Evolutionary conservation across 2,329 filamentous ascomycete genomes (phyloP).

Genomic region (Drechslerella coelobrocha): DNA sequence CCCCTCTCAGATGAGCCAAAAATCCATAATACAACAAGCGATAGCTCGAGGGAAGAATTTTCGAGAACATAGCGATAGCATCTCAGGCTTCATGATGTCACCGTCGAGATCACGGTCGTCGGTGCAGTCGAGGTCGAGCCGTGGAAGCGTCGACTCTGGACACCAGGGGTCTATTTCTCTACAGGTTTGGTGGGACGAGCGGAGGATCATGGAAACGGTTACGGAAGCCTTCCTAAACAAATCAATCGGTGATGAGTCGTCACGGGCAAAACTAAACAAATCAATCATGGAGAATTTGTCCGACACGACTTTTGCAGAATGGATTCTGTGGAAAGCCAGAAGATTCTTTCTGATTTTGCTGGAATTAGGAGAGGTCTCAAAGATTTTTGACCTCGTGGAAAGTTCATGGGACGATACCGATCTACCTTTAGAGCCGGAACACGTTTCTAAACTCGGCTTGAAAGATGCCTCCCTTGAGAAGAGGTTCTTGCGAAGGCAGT

Average conservation of each 20-base stretch:
- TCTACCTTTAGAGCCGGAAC: slow-evolving; percentile 71
- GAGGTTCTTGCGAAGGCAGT: slow-evolving; percentile 74
- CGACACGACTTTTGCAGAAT: slow-evolving; percentile 78
- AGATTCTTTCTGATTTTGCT: slow-evolving; percentile 74
- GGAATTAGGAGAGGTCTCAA: slow-evolving; percentile 73
- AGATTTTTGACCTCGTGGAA: slow-evolving; percentile 77
- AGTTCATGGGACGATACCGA: slow-evolving; percentile 79
- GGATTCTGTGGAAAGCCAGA: slow-evolving; percentile 73
- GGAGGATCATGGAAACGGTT: slow-evolving; percentile 43
- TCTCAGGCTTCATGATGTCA: slow-evolving; percentile 39
- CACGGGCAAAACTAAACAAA: slow-evolving; percentile 63
- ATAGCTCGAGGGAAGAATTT: slow-evolving; percentile 36
- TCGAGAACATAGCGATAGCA: slow-evolving; percentile 37
- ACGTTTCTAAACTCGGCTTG: slow-evolving; percentile 69
- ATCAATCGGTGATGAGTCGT: slow-evolving; percentile 49
- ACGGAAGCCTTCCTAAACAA: slow-evolving; percentile 37
- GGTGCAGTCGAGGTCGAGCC: slow-evolving; percentile 39
- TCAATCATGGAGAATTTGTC: slow-evolving; percentile 73
- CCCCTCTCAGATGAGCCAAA: slow-evolving; percentile 41
- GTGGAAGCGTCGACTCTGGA: slow-evolving; percentile 43
- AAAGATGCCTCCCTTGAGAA: slow-evolving; percentile 71
- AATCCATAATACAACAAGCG: slow-evolving; percentile 43
- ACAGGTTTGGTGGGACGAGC: slow-evolving; percentile 48
- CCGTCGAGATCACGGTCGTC: slow-evolving; percentile 46
- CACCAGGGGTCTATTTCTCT: slow-evolving; percentile 17